Evolutionary conservation across 768 basidiomycete species (phyloP).

Genomic region (Gloeostereum incarnatum): DNA sequence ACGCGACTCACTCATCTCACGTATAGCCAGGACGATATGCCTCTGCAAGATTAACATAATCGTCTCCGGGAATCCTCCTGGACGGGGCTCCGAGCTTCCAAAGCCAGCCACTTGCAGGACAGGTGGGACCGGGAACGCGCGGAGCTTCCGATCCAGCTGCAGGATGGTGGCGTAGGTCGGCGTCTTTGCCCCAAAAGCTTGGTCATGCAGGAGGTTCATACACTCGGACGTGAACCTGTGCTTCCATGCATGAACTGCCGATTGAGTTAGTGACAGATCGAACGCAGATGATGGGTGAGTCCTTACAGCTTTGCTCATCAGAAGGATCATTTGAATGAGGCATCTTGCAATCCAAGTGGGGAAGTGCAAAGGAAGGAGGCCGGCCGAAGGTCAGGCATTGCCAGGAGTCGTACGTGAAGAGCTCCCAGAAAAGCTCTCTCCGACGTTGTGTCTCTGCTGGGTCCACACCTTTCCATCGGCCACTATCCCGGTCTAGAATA

Average conservation of each 20-base stretch:
- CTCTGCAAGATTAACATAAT: conserved; percentile 50
- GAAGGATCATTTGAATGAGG: conserved; percentile 38
- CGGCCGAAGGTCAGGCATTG: conserved; percentile 64
- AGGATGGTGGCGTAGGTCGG: conserved; percentile 60
- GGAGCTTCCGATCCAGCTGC: conserved; percentile 58
- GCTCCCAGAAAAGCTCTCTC: conserved; percentile 64
- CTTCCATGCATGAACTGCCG: conserved; percentile 57
- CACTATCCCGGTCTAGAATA: conserved; percentile 63
- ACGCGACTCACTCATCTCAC: conserved; percentile 52
- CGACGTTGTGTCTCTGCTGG: conserved; percentile 46
- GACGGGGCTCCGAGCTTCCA: conserved; percentile 41
- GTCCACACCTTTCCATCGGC: conserved; percentile 55
- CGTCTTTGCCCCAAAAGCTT: conserved; percentile 62
- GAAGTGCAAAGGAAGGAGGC: conserved; percentile 57
- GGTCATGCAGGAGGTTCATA: conserved; percentile 60
- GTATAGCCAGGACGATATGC: conserved; percentile 58
- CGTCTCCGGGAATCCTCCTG: conserved; percentile 36
- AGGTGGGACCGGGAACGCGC: conserved; percentile 58
- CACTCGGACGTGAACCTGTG: conserved; percentile 61
- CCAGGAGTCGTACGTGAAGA: conserved; percentile 44
- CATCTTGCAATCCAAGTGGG: conserved; percentile 60
- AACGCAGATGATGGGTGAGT: conserved; percentile 1
- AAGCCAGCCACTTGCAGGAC: conserved; percentile 62
- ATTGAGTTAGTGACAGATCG: conserved; percentile 3
- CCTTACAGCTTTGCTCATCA: conserved; percentile 53